Evolutionary conservation across 352 stramenopile genomes (phyloP), one percentile per base, ranked within the genome.

Genomic region (Phytophthora megakarya): DNA sequence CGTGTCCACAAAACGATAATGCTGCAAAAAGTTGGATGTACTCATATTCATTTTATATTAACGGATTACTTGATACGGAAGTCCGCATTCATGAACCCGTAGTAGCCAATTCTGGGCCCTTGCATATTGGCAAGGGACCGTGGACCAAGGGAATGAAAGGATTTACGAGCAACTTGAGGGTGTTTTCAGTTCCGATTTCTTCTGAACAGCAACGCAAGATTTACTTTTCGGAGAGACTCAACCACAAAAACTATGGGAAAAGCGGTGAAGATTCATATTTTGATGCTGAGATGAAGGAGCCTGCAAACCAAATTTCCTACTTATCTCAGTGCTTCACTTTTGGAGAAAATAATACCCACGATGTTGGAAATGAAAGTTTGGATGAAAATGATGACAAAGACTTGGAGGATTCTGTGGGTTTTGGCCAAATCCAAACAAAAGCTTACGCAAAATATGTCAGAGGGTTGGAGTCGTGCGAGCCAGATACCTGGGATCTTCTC

Each of bases 81-180:
- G 61, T 84, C 26, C 58, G 67, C 5, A 62, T 92, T 1, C 67
- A 73, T 19, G 65, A 84, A 7, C 53, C 70, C 21, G 83, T 90
- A 8, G 13, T 84, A 23, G 38, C 74, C 5, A 92, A 91, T 46
- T 40, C n/a, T 21, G 88, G 85, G 0, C 74, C 78, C 7, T 61
- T 96, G 16, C 73, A 93, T 12, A 62, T 96, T 37, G 81, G 70
- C 0, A 82, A 89, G 25, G 84, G 83, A 0, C 84, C 86, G 0
- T 93, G 86, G 79, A 86, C 80, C 0, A 66, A 86, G 12, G 84
- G 84, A 1, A 75, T 93, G 53, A 45, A 61, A 9, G 86, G 86
- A 2, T 90, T 94, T 45, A 76, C 86, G 4, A 84, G 75, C 44
- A 67, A 88, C 25, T 38, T 95, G 22, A 73, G 64, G 2, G 58